A percentile compares a stretch with the other conserved stretches of the same genome.
Evolutionary conservation across 192 early-diverging fungal genomes (phyloP).

Genomic region (Spizellomyces sp.): DNA sequence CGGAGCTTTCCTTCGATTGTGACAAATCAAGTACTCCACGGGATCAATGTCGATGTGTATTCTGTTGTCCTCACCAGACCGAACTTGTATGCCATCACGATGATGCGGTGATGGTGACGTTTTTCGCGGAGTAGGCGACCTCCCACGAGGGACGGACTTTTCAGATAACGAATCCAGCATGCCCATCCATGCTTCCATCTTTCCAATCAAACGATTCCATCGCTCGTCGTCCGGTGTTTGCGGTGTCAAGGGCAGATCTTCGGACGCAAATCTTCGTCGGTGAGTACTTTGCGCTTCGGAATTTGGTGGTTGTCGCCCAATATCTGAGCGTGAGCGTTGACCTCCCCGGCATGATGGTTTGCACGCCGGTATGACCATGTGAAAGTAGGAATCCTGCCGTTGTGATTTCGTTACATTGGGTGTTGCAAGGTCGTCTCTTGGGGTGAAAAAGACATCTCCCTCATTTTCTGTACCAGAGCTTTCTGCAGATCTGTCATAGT

Average conservation of each 20-base stretch:
- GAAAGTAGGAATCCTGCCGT: too few species aligned
- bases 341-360: too few species aligned
- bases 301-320: not conserved
- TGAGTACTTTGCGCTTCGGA: not conserved
- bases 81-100: not conserved
- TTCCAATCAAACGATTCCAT: conserved; percentile 5
- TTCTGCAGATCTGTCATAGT: too few species aligned
- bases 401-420: too few species aligned
- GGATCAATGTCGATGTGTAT: conserved; percentile 11
- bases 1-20: not conserved
- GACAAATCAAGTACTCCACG: not conserved
- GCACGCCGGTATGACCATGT: too few species aligned
- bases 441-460: not conserved
- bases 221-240: not conserved
- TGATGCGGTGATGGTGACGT: not conserved
- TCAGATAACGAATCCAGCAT: not conserved
- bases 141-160: not conserved
- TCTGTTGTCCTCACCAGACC: not conserved
- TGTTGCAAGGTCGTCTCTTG: not conserved
- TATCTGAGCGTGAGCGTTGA: conserved; percentile 1
- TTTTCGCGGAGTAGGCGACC: not conserved
- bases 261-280: too few species aligned
- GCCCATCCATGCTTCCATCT: conserved; percentile 10
- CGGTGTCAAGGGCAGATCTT: too few species aligned
- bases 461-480: too few species aligned